Evolutionary conservation across 176 grass and related monocot genomes (phyloP).

Genomic region (Oryza longistaminata): DNA sequence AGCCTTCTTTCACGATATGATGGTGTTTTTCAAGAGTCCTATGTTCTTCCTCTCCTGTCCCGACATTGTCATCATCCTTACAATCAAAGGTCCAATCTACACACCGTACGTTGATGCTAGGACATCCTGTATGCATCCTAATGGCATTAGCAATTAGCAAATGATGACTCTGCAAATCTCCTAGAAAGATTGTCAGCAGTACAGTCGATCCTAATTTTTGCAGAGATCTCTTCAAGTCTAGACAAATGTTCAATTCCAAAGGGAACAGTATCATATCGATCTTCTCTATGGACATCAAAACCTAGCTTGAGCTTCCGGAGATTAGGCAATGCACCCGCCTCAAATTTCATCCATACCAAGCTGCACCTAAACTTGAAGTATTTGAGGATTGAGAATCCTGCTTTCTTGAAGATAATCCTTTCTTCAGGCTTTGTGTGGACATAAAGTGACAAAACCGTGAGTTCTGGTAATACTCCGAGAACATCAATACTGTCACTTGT

Average conservation of each 20-base stretch:
- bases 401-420: not conserved
- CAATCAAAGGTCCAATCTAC: constrained; percentile 2
- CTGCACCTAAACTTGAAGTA: not conserved
- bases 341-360: not conserved
- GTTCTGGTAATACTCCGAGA: not conserved
- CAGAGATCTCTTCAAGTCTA: not conserved
- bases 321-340: not conserved
- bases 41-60: not conserved
- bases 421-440: not conserved
- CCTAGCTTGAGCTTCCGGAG: not conserved
- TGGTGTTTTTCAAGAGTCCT: not conserved
- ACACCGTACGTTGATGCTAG: not conserved
- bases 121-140: not conserved
- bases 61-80: not conserved
- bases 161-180: not conserved
- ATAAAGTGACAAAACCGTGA: constrained; percentile 7
- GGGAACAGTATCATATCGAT: not conserved
- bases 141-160: not conserved
- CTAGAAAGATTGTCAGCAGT: not conserved
- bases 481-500: not conserved
- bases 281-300: not conserved
- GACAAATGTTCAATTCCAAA: not conserved
- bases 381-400: not conserved
- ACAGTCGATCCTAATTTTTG: not conserved
- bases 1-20: not conserved